Evolutionary conservation across 139 green algal species (phyloP), one percentile per base, ranked within the genome.

Genomic region (Chlamydomonas eustigma): DNA sequence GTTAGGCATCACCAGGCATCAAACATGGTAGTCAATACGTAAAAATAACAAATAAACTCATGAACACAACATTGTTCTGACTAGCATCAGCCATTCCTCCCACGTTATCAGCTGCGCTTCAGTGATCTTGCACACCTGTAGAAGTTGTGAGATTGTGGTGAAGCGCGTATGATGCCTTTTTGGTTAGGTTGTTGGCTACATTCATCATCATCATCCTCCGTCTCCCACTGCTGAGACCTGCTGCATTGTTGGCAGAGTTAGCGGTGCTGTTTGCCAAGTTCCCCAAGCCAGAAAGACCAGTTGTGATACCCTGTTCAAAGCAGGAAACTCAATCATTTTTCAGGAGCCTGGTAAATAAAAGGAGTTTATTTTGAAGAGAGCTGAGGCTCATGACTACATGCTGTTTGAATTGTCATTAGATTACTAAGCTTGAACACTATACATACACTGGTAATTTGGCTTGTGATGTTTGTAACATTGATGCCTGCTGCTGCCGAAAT

Each of bases 401-500:
- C 12, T 58, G 44, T 18, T 28, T 58, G 44, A 58, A 18, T 12
- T 18, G 18, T 18, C 18, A 18, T 58, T 58, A 28, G 18, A 28
- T 58, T 58, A 58, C 12, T 18, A 18, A 28, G 44, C 44, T 28
- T 28, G 18, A 58, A 58, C 44, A 28, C 18, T 18, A 58, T 18
- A 58, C 44, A 28, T 18, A 58, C 44, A 18, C 44, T 58, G 44
- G 12, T 58, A 18, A 58, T 58, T 18, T 58, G 44, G 44, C 18
- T 58, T 58, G 44, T 58, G 44, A 58, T 58, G 44, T 68, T 58
- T 28, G 39, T 69, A 24, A 39, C 12, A 31, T 73, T 73, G 30
- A 64, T 0, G 8, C 44, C 30, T 30, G 80, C 70, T 2, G 70
- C 80, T 35, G 65, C 50, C 37, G 33, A 22, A 5, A 84, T 70